A percentile compares a stretch with the other conserved stretches of the same genome.
Evolutionary conservation across 2,329 filamentous ascomycete species (phyloP).

Genomic region (Neoarthrinium moseri): DNA sequence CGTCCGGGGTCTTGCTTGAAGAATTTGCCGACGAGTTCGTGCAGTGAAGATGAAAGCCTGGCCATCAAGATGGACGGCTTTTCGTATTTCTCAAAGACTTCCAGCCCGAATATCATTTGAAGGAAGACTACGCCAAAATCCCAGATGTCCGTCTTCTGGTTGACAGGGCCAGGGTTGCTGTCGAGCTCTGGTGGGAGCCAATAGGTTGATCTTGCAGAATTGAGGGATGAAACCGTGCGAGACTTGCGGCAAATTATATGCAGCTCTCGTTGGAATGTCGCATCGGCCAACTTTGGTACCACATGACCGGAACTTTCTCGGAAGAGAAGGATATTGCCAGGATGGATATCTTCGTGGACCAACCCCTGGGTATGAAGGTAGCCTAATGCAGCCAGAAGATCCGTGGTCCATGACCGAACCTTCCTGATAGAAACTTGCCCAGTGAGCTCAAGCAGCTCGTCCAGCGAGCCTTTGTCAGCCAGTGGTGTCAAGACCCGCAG

Average conservation of each 20-base stretch:
- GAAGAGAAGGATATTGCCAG: conserved; percentile 76
- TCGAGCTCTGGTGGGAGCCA: conserved; percentile 82
- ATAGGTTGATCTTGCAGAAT: conserved; percentile 70
- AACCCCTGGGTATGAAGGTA: conserved; percentile 85
- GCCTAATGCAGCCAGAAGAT: conserved; percentile 83
- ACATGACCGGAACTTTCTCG: conserved; percentile 67
- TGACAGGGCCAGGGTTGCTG: conserved; percentile 58
- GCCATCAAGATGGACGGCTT: conserved; percentile 75
- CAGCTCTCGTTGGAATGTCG: conserved; percentile 67
- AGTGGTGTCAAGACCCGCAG: conserved; percentile 74
- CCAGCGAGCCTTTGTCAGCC: conserved; percentile 78
- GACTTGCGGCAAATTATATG: conserved; percentile 58
- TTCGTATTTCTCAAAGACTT: conserved; percentile 72
- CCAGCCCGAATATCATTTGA: conserved; percentile 89
- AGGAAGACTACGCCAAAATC: conserved; percentile 88
- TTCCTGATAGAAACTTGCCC: conserved; percentile 72
- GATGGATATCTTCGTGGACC: conserved; percentile 79
- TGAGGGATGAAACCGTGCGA: conserved; percentile 49
- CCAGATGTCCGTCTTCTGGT: conserved; percentile 88
- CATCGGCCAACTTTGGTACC: conserved; percentile 72
- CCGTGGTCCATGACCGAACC: conserved; percentile 86
- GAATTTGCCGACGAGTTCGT: conserved; percentile 78
- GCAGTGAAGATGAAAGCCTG: conserved; percentile 65
- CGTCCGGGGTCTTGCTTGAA: conserved; percentile 85
- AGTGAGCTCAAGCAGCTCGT: conserved; percentile 77